Conservation (phyloP, 352 stramenopile genomes). For the Globisporangium lucens region DNA sequence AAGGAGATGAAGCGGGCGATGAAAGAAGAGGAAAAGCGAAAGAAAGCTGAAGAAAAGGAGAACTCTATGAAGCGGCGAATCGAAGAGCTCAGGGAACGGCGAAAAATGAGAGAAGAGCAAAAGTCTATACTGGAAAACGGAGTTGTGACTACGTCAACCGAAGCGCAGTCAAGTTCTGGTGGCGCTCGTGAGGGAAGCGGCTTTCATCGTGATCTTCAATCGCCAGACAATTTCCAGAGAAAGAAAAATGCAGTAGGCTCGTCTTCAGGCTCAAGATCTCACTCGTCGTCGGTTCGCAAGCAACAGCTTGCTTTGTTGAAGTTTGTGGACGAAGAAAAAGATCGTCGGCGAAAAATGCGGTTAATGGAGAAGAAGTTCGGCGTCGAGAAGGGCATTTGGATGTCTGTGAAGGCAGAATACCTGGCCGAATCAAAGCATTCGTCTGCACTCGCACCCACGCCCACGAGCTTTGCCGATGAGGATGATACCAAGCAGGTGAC, state of each 20-base stretch:
- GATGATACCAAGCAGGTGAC: not conserved
- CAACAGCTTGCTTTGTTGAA: slow-evolving; percentile 57
- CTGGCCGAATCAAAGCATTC: slow-evolving; percentile 11
- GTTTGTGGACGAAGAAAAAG: slow-evolving; percentile 69
- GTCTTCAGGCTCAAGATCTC: slow-evolving; percentile 8
- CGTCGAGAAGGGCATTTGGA: slow-evolving; percentile 53
- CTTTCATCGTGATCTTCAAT: slow-evolving; percentile 1
- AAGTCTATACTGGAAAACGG: slow-evolving; percentile 70
- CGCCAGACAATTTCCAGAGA: slow-evolving; percentile 1
- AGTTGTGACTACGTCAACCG: slow-evolving; percentile 48
- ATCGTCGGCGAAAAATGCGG: slow-evolving; percentile 49
- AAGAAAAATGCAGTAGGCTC: slow-evolving; percentile 16
- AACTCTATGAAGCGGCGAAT: slow-evolving; percentile 70
- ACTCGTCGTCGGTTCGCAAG: slow-evolving; percentile 31
- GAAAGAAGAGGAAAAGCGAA: slow-evolving; percentile 67
- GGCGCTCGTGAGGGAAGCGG: slow-evolving; percentile 8
- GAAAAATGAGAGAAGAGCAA: slow-evolving; percentile 67
- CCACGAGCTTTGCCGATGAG: not conserved
- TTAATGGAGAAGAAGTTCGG: slow-evolving; percentile 51
- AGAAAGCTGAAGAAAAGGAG: slow-evolving; percentile 71
- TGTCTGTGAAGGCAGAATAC: slow-evolving; percentile 46
- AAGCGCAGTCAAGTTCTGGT: slow-evolving; percentile 20
- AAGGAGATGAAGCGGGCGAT: slow-evolving; percentile 65
- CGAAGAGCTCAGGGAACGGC: slow-evolving; percentile 61
- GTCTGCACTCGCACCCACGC: not conserved